Evolutionary conservation across 495 filamentous ascomycete species (phyloP), one percentile per base, ranked within the genome.

Genomic region (Usnea hakonensis): DNA sequence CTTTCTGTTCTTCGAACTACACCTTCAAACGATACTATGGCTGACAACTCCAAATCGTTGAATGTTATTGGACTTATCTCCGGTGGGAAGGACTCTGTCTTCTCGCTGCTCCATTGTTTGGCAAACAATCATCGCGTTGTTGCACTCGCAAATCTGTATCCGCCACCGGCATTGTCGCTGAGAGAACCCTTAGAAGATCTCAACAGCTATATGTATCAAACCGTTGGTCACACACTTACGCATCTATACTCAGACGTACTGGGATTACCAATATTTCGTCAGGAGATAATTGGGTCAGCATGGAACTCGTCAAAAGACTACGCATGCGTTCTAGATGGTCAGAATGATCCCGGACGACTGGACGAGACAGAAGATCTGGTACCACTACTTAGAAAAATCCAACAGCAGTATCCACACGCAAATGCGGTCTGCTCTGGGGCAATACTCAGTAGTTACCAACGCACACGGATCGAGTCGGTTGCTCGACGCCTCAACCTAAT

Each of bases 201-300:
- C 66, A 88, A 98, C 75, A 95, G 90, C 79, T 96, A 90, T 84
- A 97, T 98, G 94, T 98, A 97, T 80, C 94, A 98, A 77, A 97
- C 95, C 2, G 89, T 95, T 57, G 94, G 94, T 43, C 92, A 97
- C 75, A 78, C 79, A 57, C 75, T 97, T 23, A 87, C 97, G 55
- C 94, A 93, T 8, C 81, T 95, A 23, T 97, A 96, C 72, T 83
- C 85, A 62, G 67, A 81, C 36, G 90, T 89, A 3, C 84, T 96
- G 5, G 80, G 78, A 2, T 75, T 96, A 36, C 92, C 92, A 13
- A 78, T 96, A 2, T 95, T 91, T 71, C 85, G 92, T 17, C 82
- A 80, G 54, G 75, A 81, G 26, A 97, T 97, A 70, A 67, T 65
- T 4, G 92, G 90, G 43, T 74, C 70, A 3, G 87, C 88, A 1